A percentile compares a stretch with the other conserved stretches of the same genome.
Conservation (phyloP, 2,329 filamentous ascomycete species). For the Colletotrichum viniferum region DNA sequence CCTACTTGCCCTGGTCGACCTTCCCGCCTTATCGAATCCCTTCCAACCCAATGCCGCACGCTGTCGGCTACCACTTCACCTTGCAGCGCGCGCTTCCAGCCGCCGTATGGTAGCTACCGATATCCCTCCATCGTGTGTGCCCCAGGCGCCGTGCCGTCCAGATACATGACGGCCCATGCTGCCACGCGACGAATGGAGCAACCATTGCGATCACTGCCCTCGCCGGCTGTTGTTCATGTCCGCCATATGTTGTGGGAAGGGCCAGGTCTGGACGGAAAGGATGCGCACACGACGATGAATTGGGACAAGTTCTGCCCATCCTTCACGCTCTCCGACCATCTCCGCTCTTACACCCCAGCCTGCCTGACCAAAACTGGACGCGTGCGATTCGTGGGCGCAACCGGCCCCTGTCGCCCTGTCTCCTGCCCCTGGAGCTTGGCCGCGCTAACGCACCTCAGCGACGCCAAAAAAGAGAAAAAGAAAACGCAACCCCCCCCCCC, state of each 20-base stretch:
- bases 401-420: constrained; percentile 16
- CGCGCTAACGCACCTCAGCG: constrained; percentile 16
- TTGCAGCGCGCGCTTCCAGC: neutral
- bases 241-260: neutral
- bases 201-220: constrained; percentile 13
- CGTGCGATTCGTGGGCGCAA: constrained; percentile 17
- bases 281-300: constrained; percentile 3
- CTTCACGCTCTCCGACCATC: neutral
- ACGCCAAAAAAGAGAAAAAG: neutral
- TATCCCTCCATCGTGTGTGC: neutral
- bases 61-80: neutral
- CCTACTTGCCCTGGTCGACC: neutral
- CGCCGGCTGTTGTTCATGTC: neutral
- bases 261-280: constrained; percentile 9
- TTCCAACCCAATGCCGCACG: neutral
- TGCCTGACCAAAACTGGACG: neutral
- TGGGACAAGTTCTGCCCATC: neutral
- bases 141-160: neutral
- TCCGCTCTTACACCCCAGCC: neutral
- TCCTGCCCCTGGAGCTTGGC: constrained; percentile 2
- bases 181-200: constrained; percentile 21
- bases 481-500: too few species aligned
- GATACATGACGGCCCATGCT: constrained; percentile 1
- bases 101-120: neutral
- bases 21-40: neutral